Percentiles rank a stretch among this genome's conserved stretches.
phyloP scores from a whole-genome alignment of 2,329 filamentous ascomycete genomes.

The Beauveria asiatica region DNA sequence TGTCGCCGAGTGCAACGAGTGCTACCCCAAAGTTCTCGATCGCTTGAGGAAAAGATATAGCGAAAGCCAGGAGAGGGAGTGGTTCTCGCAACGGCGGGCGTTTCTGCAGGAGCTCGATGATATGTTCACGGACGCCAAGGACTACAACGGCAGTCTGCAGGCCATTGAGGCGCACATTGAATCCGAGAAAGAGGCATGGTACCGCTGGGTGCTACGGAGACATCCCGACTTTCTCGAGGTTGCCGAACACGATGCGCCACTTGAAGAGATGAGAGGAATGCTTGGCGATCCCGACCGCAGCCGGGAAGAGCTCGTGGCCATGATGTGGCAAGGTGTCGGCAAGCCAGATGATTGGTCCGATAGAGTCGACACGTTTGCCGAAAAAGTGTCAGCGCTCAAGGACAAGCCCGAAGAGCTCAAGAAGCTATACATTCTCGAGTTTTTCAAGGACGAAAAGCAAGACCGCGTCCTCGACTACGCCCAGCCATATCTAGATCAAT shows the following conservation, averaged over 20 bases:
- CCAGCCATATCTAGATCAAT: conserved; percentile 33
- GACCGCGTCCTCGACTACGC: conserved; percentile 24
- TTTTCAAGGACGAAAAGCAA: conserved; percentile 32
- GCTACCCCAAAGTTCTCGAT: conserved; percentile 39
- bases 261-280: conserved; percentile 26
- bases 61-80: conserved; percentile 32
- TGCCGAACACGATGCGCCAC: conserved; percentile 20
- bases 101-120: conserved; percentile 43
- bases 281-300: conserved; percentile 29
- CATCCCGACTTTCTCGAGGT: conserved; percentile 30
- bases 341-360: conserved; percentile 24
- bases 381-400: conserved; percentile 24
- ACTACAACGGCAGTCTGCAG: conserved; percentile 33
- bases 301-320: conserved; percentile 27
- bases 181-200: conserved; percentile 46
- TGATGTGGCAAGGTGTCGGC: conserved; percentile 29
- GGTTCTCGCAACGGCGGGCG: conserved; percentile 41
- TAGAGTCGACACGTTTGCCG: conserved; percentile 26
- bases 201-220: conserved; percentile 35
- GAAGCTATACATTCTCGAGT: conserved; percentile 31
- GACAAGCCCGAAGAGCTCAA: conserved; percentile 25
- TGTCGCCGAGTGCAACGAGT: conserved; percentile 37
- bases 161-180: conserved; percentile 41
- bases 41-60: conserved; percentile 31
- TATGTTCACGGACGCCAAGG: conserved; percentile 39